Percentiles rank a stretch among this genome's conserved stretches.
phyloP scores from a whole-genome alignment of 2,329 filamentous ascomycete species.

The Cladosporium halotolerans region DNA sequence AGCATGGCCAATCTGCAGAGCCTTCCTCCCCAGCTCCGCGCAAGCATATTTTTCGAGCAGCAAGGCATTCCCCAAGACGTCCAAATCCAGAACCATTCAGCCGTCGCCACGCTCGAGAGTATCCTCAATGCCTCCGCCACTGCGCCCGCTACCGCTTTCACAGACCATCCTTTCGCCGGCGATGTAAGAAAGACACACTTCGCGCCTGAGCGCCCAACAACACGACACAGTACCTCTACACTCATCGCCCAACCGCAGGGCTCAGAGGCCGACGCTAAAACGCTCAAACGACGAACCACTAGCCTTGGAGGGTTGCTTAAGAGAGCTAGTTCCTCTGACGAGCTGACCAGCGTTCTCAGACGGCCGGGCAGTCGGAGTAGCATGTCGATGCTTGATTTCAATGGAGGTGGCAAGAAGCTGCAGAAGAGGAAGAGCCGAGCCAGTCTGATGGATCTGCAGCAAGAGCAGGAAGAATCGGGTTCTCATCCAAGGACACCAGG shows the following conservation, averaged over 20 bases:
- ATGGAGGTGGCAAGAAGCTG: conserved; percentile 28
- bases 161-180: conserved; percentile 77
- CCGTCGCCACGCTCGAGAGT: conserved; percentile 80
- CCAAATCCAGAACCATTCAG: conserved; percentile 65
- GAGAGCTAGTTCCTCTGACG: conserved; percentile 2
- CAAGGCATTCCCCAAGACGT: conserved; percentile 53
- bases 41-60: conserved; percentile 83
- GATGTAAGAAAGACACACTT: conserved; percentile 70
- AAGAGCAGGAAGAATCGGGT: conserved; percentile 16
- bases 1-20: conserved; percentile 37
- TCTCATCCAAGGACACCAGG: conserved; percentile 15
- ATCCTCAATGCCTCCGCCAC: conserved; percentile 84
- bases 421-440: conserved; percentile 30
- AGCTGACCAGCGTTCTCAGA: neutral
- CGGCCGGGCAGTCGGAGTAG: conserved; percentile 11
- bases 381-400: conserved; percentile 19
- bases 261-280: conserved; percentile 8
- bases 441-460: conserved; percentile 22
- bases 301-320: conserved; percentile 12
- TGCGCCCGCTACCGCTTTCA: conserved; percentile 86
- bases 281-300: conserved; percentile 10
- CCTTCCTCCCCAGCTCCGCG: conserved; percentile 76
- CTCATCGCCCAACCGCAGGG: conserved; percentile 9
- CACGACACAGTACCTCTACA: conserved; percentile 21
- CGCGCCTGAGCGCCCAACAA: conserved; percentile 38